Percentiles rank a stretch among this genome's conserved stretches.
These are phyloP conservation scores for Hemerocallis citrina DNA, from an alignment of 106 monocot species.

Conservation along the genomic window DNA sequence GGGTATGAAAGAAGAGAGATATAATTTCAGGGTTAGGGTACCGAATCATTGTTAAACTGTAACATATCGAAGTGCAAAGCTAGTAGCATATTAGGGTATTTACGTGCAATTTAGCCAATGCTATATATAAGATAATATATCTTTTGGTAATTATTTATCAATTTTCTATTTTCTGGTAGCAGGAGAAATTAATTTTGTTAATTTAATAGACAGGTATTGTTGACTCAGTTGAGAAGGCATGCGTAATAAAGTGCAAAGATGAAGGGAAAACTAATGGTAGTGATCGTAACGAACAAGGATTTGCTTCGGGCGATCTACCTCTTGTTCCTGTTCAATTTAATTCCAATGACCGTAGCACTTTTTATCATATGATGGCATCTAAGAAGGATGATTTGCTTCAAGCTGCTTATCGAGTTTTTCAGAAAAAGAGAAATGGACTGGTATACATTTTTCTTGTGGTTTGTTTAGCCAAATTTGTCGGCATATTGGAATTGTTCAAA, in stretches of 20 bases:
- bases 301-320: too few relatives aligned
- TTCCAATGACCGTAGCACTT: not conserved
- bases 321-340: too few relatives aligned
- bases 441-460: conserved; percentile 17
- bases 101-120: too few relatives aligned
- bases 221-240: not conserved
- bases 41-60: too few relatives aligned
- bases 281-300: conserved; percentile 1
- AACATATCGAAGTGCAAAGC: too few relatives aligned
- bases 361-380: conserved; percentile 8
- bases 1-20: too few relatives aligned
- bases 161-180: not conserved
- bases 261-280: not conserved
- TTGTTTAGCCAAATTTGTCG: not conserved
- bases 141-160: too few relatives aligned
- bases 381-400: conserved; percentile 14
- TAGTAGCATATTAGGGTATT: too few relatives aligned
- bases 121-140: too few relatives aligned
- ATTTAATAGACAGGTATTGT: conserved; percentile 3
- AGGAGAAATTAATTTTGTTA: not conserved
- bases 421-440: conserved; percentile 24
- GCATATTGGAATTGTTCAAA: not conserved
- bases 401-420: conserved; percentile 14
- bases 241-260: not conserved
- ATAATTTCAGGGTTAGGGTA: too few relatives aligned